phyloP scores from a whole-genome alignment of 768 basidiomycete genomes.

The Suillus subaureus region DNA sequence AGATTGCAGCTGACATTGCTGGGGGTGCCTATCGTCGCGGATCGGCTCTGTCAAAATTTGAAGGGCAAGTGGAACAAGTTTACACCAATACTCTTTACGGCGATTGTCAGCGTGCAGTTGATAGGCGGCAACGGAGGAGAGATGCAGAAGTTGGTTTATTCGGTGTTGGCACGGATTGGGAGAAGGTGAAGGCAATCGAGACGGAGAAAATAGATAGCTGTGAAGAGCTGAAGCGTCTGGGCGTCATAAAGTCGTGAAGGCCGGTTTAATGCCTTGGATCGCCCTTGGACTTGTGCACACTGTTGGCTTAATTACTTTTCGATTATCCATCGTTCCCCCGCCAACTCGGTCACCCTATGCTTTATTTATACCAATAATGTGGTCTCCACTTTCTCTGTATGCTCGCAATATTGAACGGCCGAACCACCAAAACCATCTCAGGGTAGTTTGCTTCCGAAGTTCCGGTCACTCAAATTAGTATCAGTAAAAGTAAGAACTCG shows the following conservation, averaged over 20 bases:
- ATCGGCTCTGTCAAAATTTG: constrained; percentile 58
- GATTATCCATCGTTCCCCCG: constrained; percentile 10
- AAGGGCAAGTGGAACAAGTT: constrained; percentile 71
- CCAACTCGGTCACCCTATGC: constrained; percentile 16
- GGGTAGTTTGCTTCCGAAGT: background rate
- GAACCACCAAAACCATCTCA: background rate
- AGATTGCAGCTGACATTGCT: constrained; percentile 72
- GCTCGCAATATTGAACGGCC: too few species aligned
- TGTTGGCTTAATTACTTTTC: constrained; percentile 11
- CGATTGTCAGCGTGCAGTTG: constrained; percentile 70
- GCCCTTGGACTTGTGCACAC: constrained; percentile 14
- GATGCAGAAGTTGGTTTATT: constrained; percentile 85
- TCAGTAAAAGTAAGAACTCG: background rate
- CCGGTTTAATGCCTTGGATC: constrained; percentile 10
- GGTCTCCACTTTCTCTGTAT: background rate
- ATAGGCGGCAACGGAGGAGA: constrained; percentile 67
- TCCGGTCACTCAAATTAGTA: background rate
- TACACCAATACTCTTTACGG: constrained; percentile 73
- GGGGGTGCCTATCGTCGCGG: constrained; percentile 37
- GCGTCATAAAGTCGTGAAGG: constrained; percentile 45
- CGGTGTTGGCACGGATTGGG: constrained; percentile 91
- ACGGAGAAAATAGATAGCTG: constrained; percentile 74
- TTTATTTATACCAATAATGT: constrained; percentile 30
- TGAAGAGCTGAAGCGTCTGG: constrained; percentile 70
- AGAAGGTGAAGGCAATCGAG: constrained; percentile 77